phyloP scores from a whole-genome alignment of 2,329 filamentous ascomycete genomes.

The Colletotrichum navitas region DNA sequence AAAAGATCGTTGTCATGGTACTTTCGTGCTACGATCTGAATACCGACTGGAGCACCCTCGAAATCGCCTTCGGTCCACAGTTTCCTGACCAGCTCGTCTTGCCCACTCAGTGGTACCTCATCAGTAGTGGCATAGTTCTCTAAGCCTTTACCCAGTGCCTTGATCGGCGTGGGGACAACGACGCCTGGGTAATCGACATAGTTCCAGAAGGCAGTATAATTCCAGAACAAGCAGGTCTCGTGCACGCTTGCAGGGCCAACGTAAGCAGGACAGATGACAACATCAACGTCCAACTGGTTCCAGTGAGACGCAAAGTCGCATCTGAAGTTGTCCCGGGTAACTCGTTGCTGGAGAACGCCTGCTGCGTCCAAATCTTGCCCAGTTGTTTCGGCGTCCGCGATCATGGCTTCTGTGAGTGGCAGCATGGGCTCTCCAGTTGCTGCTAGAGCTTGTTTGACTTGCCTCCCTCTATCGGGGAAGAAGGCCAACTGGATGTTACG shows the following conservation, averaged over 20 bases:
- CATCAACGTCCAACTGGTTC: conserved; percentile 53
- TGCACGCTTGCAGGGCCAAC: conserved; percentile 54
- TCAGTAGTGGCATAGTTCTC: conserved; percentile 45
- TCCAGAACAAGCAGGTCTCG: conserved; percentile 53
- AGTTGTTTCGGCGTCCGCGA: conserved; percentile 47
- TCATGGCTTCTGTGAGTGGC: conserved; percentile 57
- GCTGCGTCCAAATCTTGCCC: conserved; percentile 41
- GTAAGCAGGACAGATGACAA: conserved; percentile 53
- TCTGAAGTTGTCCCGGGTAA: conserved; percentile 50
- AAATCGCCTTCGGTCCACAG: conserved; percentile 52
- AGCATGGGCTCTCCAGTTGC: conserved; percentile 59
- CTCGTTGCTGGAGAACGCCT: conserved; percentile 46
- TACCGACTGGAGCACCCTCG: conserved; percentile 54
- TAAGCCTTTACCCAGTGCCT: conserved; percentile 44
- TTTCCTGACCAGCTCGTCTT: conserved; percentile 48
- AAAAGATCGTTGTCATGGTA: conserved; percentile 53
- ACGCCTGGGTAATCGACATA: conserved; percentile 54
- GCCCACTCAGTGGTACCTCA: conserved; percentile 47
- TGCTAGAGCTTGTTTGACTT: conserved; percentile 50
- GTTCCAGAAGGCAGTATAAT: conserved; percentile 54
- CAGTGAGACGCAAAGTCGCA: conserved; percentile 51
- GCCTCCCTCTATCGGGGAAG: conserved; percentile 59
- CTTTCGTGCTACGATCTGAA: conserved; percentile 52
- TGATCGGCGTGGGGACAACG: conserved; percentile 52
- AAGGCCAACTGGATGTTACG: conserved; percentile 55